Evolutionary conservation across 148 eudicot genomes (phyloP).

Genomic region (Chenopodium quinoa): DNA sequence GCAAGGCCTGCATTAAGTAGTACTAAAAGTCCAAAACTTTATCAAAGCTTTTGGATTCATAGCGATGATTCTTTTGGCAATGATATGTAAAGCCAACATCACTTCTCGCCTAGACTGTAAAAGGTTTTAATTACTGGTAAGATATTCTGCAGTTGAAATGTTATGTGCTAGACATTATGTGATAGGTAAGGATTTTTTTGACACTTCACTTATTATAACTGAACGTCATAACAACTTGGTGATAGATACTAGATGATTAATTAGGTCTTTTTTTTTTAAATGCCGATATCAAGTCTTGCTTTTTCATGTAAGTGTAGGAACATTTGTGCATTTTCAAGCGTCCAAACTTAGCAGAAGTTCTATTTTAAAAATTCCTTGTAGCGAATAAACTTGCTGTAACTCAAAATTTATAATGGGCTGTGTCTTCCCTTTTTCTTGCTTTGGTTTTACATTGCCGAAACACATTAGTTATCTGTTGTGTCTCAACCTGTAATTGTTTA

Average conservation of each 20-base stretch:
- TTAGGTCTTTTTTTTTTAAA: no score
- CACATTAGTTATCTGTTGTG: background rate
- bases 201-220: no score
- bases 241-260: background rate
- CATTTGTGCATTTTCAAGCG: no score
- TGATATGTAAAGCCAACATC: background rate
- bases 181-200: no score
- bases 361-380: no score
- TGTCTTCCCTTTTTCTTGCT: background rate
- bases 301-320: background rate
- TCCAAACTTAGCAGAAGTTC: background rate
- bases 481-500: conserved; percentile 13
- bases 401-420: background rate
- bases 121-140: background rate
- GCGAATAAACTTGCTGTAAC: no score
- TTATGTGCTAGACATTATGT: background rate
- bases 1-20: background rate
- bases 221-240: no score
- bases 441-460: background rate
- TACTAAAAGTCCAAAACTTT: background rate
- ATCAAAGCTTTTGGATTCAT: background rate
- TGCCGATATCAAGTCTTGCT: background rate
- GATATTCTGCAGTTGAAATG: background rate
- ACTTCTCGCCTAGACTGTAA: background rate
- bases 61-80: background rate